These are phyloP conservation scores for rapeseed (Brassica napus) DNA, from an alignment of 345 rosid species.

Conservation along the genomic window DNA sequence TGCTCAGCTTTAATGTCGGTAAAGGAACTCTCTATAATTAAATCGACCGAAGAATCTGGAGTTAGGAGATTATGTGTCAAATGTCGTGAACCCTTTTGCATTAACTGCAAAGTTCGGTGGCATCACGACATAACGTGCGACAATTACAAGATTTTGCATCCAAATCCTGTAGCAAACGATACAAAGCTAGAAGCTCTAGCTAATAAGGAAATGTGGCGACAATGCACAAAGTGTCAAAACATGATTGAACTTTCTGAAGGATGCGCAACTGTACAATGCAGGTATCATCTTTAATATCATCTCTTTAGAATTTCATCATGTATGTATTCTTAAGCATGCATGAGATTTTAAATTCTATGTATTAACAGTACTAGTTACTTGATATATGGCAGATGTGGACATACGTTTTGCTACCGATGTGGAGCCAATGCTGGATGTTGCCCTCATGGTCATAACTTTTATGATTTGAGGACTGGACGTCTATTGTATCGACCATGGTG, in stretches of 20 bases:
- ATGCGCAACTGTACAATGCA: background rate
- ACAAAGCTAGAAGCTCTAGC: background rate
- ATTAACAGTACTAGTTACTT: background rate
- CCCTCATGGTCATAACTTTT: background rate
- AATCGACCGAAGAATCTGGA: constrained; percentile 35
- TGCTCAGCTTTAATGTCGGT: constrained; percentile 19
- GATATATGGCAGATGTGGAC: background rate
- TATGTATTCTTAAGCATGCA: background rate
- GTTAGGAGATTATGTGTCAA: constrained; percentile 29
- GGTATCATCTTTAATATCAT: background rate
- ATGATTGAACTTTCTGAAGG: background rate
- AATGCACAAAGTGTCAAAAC: background rate
- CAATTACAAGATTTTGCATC: background rate
- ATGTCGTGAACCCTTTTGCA: constrained; percentile 13
- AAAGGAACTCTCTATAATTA: constrained; percentile 14
- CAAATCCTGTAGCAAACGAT: background rate
- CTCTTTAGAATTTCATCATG: background rate
- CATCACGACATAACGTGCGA: background rate
- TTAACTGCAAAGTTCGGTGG: background rate
- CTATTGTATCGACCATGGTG: background rate
- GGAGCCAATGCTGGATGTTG: background rate
- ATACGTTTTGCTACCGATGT: background rate
- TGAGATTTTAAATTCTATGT: background rate
- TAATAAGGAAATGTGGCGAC: background rate
- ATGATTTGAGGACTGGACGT: background rate